These are phyloP conservation scores for Aphanomyces cochlioides DNA, from an alignment of 352 stramenopile genomes.

Conservation along the genomic window DNA sequence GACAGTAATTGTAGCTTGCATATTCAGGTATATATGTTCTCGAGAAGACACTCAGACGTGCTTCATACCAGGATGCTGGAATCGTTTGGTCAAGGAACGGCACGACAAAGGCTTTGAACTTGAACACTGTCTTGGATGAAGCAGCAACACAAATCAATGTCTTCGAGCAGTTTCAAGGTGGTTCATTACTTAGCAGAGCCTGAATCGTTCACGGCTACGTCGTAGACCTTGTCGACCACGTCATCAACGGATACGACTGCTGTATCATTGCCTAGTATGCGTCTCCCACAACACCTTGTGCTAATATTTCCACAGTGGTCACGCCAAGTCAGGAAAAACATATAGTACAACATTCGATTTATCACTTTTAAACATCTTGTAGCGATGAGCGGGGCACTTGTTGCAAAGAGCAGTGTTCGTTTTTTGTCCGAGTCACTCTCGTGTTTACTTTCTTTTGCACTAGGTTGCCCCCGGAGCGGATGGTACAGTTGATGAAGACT, in stretches of 20 bases:
- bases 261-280: constrained; percentile 23
- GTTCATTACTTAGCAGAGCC: background rate
- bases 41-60: background rate
- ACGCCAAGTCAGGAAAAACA: constrained; percentile 23
- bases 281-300: background rate
- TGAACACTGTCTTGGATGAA: constrained; percentile 7
- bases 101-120: constrained; percentile 13
- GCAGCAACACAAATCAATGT: background rate
- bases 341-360: constrained; percentile 5
- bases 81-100: constrained; percentile 25
- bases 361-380: background rate
- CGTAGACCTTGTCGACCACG: background rate
- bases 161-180: background rate
- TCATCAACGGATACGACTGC: constrained; percentile 18
- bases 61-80: constrained; percentile 1
- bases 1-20: background rate
- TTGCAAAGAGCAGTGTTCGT: background rate
- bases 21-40: constrained; percentile 6
- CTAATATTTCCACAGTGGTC: constrained; percentile 10
- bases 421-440: too few relatives aligned
- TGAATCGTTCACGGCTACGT: background rate
- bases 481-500: constrained; percentile 23
- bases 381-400: constrained; percentile 16
- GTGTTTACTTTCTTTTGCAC: background rate
- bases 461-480: background rate